Evolutionary conservation across 2,329 filamentous ascomycete species (phyloP).

Genomic region (Cladosporium sp.): DNA sequence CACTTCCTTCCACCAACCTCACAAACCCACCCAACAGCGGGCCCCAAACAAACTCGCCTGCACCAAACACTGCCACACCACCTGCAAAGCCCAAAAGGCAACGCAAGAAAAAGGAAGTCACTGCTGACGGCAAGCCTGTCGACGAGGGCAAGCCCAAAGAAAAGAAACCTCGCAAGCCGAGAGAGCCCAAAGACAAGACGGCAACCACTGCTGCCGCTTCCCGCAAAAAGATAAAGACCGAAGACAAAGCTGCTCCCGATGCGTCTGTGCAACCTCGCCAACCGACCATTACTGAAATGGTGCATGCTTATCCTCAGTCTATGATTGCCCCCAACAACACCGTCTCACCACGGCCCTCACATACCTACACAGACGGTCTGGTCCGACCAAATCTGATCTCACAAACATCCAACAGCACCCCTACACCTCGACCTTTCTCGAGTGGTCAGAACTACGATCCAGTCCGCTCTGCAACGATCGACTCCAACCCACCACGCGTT

Average conservation of each 20-base stretch:
- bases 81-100: slow-evolving; percentile 34
- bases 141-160: slow-evolving; percentile 41
- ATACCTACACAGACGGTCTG: slow-evolving; percentile 1
- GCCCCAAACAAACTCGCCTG: slow-evolving; percentile 11
- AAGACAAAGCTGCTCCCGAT: slow-evolving; percentile 29
- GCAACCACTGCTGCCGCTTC: slow-evolving; percentile 37
- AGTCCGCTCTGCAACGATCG: slow-evolving; percentile 59
- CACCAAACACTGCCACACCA: slow-evolving; percentile 18
- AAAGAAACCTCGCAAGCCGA: slow-evolving; percentile 43
- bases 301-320: slow-evolving; percentile 16
- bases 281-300: slow-evolving; percentile 39
- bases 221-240: slow-evolving; percentile 47
- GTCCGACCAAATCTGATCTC: slow-evolving; percentile 10
- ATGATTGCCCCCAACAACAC: slow-evolving; percentile 7
- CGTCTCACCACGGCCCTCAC: slow-evolving; percentile 33
- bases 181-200: slow-evolving; percentile 44
- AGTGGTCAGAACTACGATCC: slow-evolving; percentile 87
- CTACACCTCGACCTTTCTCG: slow-evolving; percentile 49
- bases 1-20: slow-evolving; percentile 19
- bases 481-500: slow-evolving; percentile 22
- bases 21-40: slow-evolving; percentile 5
- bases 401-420: slow-evolving; percentile 28
- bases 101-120: slow-evolving; percentile 38
- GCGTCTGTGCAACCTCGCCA: slow-evolving; percentile 30
- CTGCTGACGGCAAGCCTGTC: slow-evolving; percentile 30